phyloP scores from a whole-genome alignment of 2,329 filamentous ascomycete species.

The Akanthomyces muscarius region DNA sequence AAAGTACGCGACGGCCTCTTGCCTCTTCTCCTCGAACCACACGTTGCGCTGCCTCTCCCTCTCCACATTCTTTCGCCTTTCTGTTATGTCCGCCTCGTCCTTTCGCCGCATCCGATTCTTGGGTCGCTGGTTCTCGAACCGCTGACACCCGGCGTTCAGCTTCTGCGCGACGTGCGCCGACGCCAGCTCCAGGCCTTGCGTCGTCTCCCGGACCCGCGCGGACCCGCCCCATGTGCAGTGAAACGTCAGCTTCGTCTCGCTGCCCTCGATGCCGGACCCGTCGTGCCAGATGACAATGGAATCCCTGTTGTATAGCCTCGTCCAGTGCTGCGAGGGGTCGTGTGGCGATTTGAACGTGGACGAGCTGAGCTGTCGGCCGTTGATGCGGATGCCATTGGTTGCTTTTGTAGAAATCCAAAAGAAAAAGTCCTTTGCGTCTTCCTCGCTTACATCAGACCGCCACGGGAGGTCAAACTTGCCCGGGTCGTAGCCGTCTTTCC shows the following conservation, averaged over 20 bases:
- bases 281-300: constrained; percentile 62
- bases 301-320: constrained; percentile 73
- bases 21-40: constrained; percentile 46
- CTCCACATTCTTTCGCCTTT: too few relatives aligned
- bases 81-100: constrained; percentile 40
- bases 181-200: constrained; percentile 32
- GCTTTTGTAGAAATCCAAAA: constrained; percentile 79
- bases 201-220: constrained; percentile 33
- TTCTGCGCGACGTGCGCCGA: constrained; percentile 37
- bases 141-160: constrained; percentile 47
- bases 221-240: constrained; percentile 56
- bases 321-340: constrained; percentile 57
- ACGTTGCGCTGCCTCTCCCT: constrained; percentile 47
- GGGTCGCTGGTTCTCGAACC: constrained; percentile 34
- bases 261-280: constrained; percentile 41
- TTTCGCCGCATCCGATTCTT: constrained; percentile 39
- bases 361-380: constrained; percentile 61
- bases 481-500: constrained; percentile 64
- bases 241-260: constrained; percentile 46
- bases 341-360: constrained; percentile 51
- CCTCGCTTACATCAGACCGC: constrained; percentile 27
- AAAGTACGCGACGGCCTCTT: constrained; percentile 42
- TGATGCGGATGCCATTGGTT: constrained; percentile 70
- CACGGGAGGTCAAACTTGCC: constrained; percentile 49
- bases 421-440: constrained; percentile 53